A percentile compares a stretch with the other conserved stretches of the same genome.
Evolutionary conservation across 164 flowering plant species (phyloP).

Genomic region (Euptelea pleiosperma): DNA sequence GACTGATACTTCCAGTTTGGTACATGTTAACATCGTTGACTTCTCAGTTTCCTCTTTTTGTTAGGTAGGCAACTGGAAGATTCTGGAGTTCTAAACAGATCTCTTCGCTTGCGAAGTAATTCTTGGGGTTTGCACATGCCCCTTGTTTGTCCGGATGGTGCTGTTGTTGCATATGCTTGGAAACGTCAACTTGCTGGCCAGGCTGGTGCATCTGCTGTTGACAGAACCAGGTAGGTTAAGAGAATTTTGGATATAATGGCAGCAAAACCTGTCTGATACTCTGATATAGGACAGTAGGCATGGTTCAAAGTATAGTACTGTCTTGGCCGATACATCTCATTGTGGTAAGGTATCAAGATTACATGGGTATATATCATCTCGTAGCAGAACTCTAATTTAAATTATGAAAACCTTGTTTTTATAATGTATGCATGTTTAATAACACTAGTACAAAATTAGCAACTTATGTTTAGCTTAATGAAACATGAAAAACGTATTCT

Average conservation of each 20-base stretch:
- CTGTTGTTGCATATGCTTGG: constrained; percentile 99
- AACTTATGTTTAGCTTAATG: no score
- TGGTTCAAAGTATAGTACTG: no score
- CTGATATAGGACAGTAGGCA: not conserved
- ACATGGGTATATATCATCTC: no score
- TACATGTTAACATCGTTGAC: no score
- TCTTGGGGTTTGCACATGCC: constrained; percentile 99
- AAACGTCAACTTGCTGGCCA: constrained; percentile 99
- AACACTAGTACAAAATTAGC: no score
- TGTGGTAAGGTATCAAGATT: no score
- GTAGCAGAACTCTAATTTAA: no score
- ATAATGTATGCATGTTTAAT: no score
- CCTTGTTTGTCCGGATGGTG: constrained; percentile 96
- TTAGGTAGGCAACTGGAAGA: constrained; percentile 84
- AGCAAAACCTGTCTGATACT: not conserved
- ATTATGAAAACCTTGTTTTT: no score
- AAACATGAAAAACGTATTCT: no score
- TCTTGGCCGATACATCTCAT: no score
- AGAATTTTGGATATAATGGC: not conserved
- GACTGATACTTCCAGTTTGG: no score
- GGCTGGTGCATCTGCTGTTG: constrained; percentile 99
- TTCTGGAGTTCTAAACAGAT: constrained; percentile 80
- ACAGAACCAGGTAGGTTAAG: constrained; percentile 68
- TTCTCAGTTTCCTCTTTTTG: constrained; percentile 22
- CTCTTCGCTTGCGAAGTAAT: constrained; percentile 71